phyloP scores from a whole-genome alignment of 805 yeast species.

The Spathaspora sp. region DNA sequence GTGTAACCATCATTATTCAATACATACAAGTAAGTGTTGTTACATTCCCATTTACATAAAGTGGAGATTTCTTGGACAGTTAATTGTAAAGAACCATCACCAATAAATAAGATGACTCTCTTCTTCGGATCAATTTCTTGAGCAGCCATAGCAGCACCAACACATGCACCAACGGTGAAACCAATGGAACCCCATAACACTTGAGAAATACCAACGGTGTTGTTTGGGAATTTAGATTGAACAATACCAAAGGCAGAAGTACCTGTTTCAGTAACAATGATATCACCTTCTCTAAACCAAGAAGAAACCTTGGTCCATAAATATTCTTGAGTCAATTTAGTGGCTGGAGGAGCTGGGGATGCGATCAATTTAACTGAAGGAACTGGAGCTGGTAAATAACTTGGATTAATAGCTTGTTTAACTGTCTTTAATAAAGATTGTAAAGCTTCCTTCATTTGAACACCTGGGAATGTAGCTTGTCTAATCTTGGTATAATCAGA shows the following conservation, averaged over 20 bases:
- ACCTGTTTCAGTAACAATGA: constrained; percentile 71
- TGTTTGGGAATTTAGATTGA: constrained; percentile 61
- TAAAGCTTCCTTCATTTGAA: constrained; percentile 57
- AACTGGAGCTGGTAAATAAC: constrained; percentile 51
- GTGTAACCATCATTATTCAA: constrained; percentile 76
- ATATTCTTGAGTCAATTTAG: constrained; percentile 57
- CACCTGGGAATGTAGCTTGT: constrained; percentile 67
- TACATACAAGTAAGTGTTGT: constrained; percentile 66
- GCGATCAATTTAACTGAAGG: constrained; percentile 48
- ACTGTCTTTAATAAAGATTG: constrained; percentile 26
- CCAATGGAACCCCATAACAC: constrained; percentile 79
- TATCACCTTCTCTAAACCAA: constrained; percentile 66
- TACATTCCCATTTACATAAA: constrained; percentile 58
- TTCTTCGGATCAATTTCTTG: constrained; percentile 57
- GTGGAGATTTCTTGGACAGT: constrained; percentile 75
- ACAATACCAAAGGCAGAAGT: constrained; percentile 74
- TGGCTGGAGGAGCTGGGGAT: constrained; percentile 31
- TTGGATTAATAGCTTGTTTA: constrained; percentile 28
- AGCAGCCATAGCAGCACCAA: constrained; percentile 70
- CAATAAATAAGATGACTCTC: constrained; percentile 66
- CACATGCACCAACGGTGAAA: constrained; percentile 61
- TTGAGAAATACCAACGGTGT: constrained; percentile 67
- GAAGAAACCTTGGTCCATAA: constrained; percentile 63
- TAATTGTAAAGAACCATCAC: constrained; percentile 76
- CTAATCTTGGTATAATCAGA: constrained; percentile 70